phyloP scores from a whole-genome alignment of 805 yeast species.

The Cyberlindnera saturnus region DNA sequence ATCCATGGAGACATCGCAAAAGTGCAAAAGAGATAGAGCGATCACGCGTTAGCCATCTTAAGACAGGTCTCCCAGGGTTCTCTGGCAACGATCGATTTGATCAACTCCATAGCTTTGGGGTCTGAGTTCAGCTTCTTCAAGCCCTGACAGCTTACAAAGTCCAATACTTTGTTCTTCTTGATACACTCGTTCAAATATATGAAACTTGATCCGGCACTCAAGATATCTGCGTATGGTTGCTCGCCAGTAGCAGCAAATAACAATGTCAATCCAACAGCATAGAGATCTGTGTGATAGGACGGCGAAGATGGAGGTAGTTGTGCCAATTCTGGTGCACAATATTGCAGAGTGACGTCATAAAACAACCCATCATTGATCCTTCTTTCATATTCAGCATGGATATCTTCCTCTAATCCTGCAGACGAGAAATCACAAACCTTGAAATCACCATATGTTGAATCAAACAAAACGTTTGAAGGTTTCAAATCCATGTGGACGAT shows the following conservation, averaged over 20 bases:
- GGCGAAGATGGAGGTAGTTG: conserved; percentile 23
- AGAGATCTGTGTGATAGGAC: conserved; percentile 35
- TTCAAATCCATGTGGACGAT: conserved; percentile 44
- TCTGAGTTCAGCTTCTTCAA: conserved; percentile 19
- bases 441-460: conserved; percentile 20
- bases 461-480: conserved; percentile 37
- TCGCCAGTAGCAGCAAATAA: conserved; percentile 40
- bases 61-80: conserved; percentile 19
- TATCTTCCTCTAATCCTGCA: conserved; percentile 21
- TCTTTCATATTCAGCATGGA: conserved; percentile 9
- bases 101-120: conserved; percentile 13
- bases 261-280: conserved; percentile 37
- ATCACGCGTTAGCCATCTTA: neutral
- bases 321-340: conserved; percentile 42
- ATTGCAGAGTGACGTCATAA: conserved; percentile 31
- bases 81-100: conserved; percentile 27
- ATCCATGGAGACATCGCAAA: too few species aligned
- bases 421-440: conserved; percentile 46
- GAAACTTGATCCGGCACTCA: conserved; percentile 17
- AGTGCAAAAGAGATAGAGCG: too few species aligned
- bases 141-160: conserved; percentile 25
- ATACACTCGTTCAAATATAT: conserved; percentile 28
- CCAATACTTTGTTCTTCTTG: conserved; percentile 27
- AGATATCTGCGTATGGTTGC: conserved; percentile 32
- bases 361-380: conserved; percentile 23